Evolutionary conservation across 2,329 filamentous ascomycete species (phyloP), one percentile per base, ranked within the genome.

Genomic region (Biscogniauxia mediterranea): DNA sequence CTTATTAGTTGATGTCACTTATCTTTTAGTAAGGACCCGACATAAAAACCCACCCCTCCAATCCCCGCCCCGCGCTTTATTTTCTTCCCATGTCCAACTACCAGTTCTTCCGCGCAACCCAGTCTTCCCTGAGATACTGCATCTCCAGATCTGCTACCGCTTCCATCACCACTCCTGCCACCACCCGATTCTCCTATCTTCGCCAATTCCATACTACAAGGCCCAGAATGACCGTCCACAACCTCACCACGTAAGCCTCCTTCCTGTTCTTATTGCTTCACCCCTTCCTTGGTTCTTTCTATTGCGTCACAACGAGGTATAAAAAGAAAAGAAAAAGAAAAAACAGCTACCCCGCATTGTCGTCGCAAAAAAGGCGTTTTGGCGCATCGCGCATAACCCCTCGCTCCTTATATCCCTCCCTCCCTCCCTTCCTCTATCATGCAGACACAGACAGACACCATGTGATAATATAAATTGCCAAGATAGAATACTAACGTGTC

Each of bases 191-290:
- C 52, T 55, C 63, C 56, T 28, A 66, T 65, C n/a, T 66, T 66
- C 64, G 70, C 65, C 66, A 74, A 50, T 79, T 80, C 64, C 75
- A 77, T 57, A 71, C 74, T 50, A 75, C 73, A n/a, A 68, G 64
- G 63, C 73, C 76, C 75, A 79, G 73, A 61, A 80, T 80, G 78
- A 74, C 73, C 66, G 73, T 80, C 68, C 76, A 79, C 73, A 75
- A 74, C 69, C 65, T 79, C 61, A 60, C 67, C 52, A 73, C 69
- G 77, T 79, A 67, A 69, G 77, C 73, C 38, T 23, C 26, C 28
- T 32, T 32, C 19, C 23, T 23, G 17, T n/a, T 21, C 28, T 32
- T 50, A 20, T 25, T 50, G 32, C 25, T 20, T 21, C 51, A n/a
- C 13, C 38, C 23, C 19, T 15, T 17, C 3, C 52, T n/a, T 23